These are phyloP conservation scores for Pichia paraexigua DNA, from an alignment of 805 yeast genomes.

Conservation along the genomic window DNA sequence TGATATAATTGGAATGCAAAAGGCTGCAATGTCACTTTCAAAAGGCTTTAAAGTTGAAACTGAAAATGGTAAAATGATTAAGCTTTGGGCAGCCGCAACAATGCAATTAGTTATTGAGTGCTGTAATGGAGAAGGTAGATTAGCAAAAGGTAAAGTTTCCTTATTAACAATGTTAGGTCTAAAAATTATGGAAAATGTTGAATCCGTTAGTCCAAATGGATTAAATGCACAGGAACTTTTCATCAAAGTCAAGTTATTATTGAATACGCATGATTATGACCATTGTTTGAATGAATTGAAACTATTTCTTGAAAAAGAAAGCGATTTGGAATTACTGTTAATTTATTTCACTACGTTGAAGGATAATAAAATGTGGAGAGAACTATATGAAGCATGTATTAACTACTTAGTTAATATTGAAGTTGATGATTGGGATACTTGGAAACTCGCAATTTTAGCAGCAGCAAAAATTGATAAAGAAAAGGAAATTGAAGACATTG, in stretches of 20 bases:
- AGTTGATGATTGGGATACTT: conserved; percentile 72
- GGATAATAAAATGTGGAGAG: conserved; percentile 34
- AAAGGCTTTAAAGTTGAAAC: conserved; percentile 14
- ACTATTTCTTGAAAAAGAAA: conserved; percentile 29
- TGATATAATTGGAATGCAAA: conserved; percentile 47
- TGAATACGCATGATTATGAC: conserved; percentile 27
- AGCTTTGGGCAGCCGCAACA: conserved; percentile 51
- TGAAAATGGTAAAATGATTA: conserved; percentile 29
- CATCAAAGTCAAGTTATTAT: conserved; percentile 46
- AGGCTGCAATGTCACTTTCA: conserved; percentile 40
- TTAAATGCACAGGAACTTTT: conserved; percentile 57
- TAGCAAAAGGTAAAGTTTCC: conserved; percentile 37
- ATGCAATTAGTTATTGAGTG: conserved; percentile 34
- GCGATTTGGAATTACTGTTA: conserved; percentile 59
- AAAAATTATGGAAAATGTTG: conserved; percentile 36
- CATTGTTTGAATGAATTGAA: conserved; percentile 29
- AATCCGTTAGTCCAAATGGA: conserved; percentile 25
- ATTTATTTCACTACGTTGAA: conserved; percentile 43
- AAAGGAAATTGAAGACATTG: conserved; percentile 27
- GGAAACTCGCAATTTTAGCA: conserved; percentile 50
- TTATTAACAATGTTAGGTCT: conserved; percentile 56
- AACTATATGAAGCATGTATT: conserved; percentile 34
- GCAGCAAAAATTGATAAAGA: conserved; percentile 29
- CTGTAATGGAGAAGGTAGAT: conserved; percentile 23
- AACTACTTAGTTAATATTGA: conserved; percentile 36